Evolutionary conservation across 2,329 filamentous ascomycete genomes (phyloP).

Genomic region (Aspergillus costaricaensis): DNA sequence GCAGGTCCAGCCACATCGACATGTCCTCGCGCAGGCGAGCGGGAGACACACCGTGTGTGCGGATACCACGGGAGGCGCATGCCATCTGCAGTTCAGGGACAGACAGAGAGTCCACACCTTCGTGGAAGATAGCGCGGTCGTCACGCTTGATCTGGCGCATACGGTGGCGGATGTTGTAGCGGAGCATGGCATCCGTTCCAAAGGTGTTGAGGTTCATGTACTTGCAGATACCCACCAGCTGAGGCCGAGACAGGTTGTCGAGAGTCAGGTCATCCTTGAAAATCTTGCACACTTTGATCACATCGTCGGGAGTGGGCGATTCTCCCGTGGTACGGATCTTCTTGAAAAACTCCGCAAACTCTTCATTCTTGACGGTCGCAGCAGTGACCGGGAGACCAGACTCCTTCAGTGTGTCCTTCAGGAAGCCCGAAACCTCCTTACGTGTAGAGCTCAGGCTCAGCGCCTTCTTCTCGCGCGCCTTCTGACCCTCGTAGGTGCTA

Average conservation of each 20-base stretch:
- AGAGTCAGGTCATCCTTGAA: slow-evolving; percentile 98
- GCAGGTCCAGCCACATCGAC: slow-evolving; percentile 89
- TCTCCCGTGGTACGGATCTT: slow-evolving; percentile 93
- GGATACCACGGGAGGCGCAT: slow-evolving; percentile 86
- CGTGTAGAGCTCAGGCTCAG: slow-evolving; percentile 77
- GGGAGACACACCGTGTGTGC: slow-evolving; percentile 88
- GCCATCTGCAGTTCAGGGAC: slow-evolving; percentile 90
- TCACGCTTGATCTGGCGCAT: slow-evolving; percentile 99
- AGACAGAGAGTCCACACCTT: slow-evolving; percentile 91
- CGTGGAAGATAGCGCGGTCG: slow-evolving; percentile 88
- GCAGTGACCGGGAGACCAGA: slow-evolving; percentile 87
- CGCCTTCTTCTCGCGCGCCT: slow-evolving; percentile 86
- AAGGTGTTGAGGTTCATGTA: slow-evolving; percentile 99
- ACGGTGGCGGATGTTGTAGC: slow-evolving; percentile 93
- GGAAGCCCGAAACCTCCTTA: slow-evolving; percentile 89
- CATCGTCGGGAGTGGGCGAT: slow-evolving; percentile 80
- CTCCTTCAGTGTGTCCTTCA: slow-evolving; percentile 85
- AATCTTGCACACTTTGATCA: slow-evolving; percentile 98
- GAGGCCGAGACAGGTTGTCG: slow-evolving; percentile 93
- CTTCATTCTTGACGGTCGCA: slow-evolving; percentile 83
- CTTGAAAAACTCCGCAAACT: slow-evolving; percentile 95
- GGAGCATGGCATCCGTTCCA: slow-evolving; percentile 95
- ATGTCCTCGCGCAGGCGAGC: slow-evolving; percentile 85
- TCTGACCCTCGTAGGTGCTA: slow-evolving; percentile 93
- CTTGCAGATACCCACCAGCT: slow-evolving; percentile 94